These are phyloP conservation scores for Nitzschia inconspicua DNA, from an alignment of 108 stramenopile genomes.

Conservation along the genomic window DNA sequence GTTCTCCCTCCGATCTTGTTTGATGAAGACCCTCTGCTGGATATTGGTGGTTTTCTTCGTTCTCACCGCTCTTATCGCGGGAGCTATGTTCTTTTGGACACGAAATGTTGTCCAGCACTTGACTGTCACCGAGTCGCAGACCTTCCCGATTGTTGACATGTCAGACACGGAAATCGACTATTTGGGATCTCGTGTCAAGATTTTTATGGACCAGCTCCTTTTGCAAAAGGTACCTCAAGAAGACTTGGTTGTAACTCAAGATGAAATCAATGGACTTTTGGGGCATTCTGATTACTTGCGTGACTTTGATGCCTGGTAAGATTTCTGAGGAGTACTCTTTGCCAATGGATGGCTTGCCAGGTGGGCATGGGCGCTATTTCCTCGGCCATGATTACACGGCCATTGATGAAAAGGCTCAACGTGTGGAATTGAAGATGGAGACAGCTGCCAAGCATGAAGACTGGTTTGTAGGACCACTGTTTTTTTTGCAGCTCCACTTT, in stretches of 20 bases:
- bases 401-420: not conserved
- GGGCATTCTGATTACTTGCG: conserved; percentile 23
- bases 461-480: conserved; percentile 11
- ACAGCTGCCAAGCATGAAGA: conserved; percentile 4
- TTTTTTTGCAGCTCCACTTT: conserved; percentile 13
- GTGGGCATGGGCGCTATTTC: conserved; percentile 28
- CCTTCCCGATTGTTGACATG: conserved; percentile 17
- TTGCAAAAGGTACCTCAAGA: not conserved
- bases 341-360: conserved; percentile 15
- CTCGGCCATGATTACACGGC: conserved; percentile 4
- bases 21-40: not conserved
- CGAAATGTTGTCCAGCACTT: conserved; percentile 1
- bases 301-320: conserved; percentile 10
- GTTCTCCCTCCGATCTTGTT: too few species aligned
- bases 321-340: conserved; percentile 8
- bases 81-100: not conserved
- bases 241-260: conserved; percentile 20
- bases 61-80: not conserved
- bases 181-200: conserved; percentile 11
- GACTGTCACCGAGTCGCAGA: conserved; percentile 4
- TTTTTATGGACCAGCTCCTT: not conserved
- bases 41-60: not conserved
- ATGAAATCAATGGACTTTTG: conserved; percentile 29
- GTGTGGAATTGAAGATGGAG: conserved; percentile 11
- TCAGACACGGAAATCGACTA: conserved; percentile 2